Base-by-base conservation (phyloP, 2,329 filamentous ascomycete species). In the Colletotrichum acutatum region DNA sequence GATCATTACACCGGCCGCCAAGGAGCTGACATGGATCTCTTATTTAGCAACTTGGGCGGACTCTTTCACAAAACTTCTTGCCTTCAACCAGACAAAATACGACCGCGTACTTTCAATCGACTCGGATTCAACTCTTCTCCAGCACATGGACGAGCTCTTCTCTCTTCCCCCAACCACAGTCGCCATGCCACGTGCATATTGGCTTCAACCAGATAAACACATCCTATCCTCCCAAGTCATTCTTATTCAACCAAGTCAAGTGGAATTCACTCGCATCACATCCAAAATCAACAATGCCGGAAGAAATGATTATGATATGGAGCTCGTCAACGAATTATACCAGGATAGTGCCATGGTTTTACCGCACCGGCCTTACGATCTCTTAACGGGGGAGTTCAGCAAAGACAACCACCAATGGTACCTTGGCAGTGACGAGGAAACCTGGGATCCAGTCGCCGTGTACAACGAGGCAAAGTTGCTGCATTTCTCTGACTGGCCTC, bases 121-220 rank as follows among this genome's bases (percentile, higher is more conserved):
- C 80, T 91, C 90, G 28, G 91, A 93, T 78, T 84, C 89, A 34
- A 89, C 87, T 2, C 81, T 93, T 9, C 84, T 92, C 8, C 83
- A 90, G 72, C 82, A 85, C 52, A 86, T 93, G 84, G 92, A 94
- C 78, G 91, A 94, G 76, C 86, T 94, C 2, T 94, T 94, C 83
- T 86, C 92, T 58, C 84, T 92, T 9, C 92, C 92, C 0, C 78
- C 83, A 2, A 85, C 87, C 7, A 83, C 87, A 2, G 86, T 92
- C 24, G 91, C 91, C 14, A 91, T 93, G 88, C 90, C 92, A 3
- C 88, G 90, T 24, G 92, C 91, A 16, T 93, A 94, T 80, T 93
- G 92, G 92, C 83, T 89, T 7, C 84, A 88, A 5, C 88, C 88
- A 0, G 83, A 86, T 0, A 84, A 83, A 8, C 85, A 85, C 74